Conservation (phyloP, 495 filamentous ascomycete genomes). For the Hypoxylon intermedium region DNA sequence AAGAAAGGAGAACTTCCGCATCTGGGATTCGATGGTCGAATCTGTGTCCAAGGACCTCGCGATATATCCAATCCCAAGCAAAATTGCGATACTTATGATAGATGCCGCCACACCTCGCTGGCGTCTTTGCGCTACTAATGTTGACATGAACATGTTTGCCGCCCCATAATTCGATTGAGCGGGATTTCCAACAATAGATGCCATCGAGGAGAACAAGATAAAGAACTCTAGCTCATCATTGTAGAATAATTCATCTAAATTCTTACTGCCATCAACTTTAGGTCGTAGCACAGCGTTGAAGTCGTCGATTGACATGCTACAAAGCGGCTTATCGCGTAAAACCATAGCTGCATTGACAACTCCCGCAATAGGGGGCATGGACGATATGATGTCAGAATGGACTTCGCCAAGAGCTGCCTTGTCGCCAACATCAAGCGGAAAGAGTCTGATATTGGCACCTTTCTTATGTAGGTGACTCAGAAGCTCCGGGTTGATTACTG, state of each 20-base stretch:
- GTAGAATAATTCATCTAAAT: constrained; percentile 47
- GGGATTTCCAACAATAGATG: constrained; percentile 51
- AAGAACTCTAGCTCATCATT: constrained; percentile 59
- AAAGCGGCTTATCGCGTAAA: constrained; percentile 42
- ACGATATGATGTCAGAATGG: constrained; percentile 11
- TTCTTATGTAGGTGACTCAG: constrained; percentile 3
- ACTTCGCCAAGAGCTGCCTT: background rate
- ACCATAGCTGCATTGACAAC: constrained; percentile 54
- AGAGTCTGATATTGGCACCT: background rate
- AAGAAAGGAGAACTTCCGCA: constrained; percentile 13
- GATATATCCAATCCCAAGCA: constrained; percentile 58
- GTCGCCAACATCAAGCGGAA: constrained; percentile 10
- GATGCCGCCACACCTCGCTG: constrained; percentile 43
- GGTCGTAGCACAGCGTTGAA: constrained; percentile 41
- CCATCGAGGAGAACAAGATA: constrained; percentile 57
- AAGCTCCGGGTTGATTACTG: background rate
- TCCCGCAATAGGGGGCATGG: constrained; percentile 49
- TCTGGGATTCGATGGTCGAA: background rate
- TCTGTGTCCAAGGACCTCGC: constrained; percentile 19
- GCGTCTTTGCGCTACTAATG: constrained; percentile 40
- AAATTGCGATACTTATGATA: constrained; percentile 51
- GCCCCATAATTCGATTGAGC: constrained; percentile 59
- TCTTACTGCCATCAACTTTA: constrained; percentile 44
- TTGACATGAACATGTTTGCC: constrained; percentile 56
- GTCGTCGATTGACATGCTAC: constrained; percentile 36